Percentiles rank a stretch among this genome's conserved stretches.
phyloP scores from a whole-genome alignment of 306 rosid species.

The Vicia villosa region DNA sequence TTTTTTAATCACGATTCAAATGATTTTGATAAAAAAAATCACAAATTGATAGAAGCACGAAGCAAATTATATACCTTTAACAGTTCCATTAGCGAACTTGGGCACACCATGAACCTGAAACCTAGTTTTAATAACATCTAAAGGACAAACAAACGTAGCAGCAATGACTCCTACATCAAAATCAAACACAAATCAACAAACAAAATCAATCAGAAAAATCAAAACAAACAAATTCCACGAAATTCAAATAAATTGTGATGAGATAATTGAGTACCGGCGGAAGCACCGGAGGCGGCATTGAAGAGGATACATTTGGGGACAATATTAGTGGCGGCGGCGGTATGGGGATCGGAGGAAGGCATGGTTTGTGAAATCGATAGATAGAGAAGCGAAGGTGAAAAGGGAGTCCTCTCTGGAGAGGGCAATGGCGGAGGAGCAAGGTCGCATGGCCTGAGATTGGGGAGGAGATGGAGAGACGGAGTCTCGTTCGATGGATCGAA shows the following conservation, averaged over 20 bases:
- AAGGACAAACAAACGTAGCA: constrained; percentile 85
- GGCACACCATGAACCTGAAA: constrained; percentile 80
- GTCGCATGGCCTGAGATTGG: constrained; percentile 74
- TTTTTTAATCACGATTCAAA: no score
- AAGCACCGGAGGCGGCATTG: constrained; percentile 84
- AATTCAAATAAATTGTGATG: background rate
- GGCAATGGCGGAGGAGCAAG: constrained; percentile 58
- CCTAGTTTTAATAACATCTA: constrained; percentile 90
- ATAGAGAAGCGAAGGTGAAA: constrained; percentile 26
- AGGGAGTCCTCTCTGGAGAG: constrained; percentile 70
- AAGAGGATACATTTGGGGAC: constrained; percentile 60
- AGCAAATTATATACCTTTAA: constrained; percentile 45
- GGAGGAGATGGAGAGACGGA: constrained; percentile 1
- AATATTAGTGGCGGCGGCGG: constrained; percentile 48
- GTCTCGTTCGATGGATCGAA: constrained; percentile 3
- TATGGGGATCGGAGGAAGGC: constrained; percentile 53
- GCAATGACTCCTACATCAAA: constrained; percentile 67
- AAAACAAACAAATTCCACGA: background rate
- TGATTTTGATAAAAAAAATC: no score
- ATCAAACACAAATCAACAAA: background rate
- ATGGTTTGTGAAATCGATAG: constrained; percentile 37
- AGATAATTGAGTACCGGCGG: constrained; percentile 55
- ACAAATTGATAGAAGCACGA: no score
- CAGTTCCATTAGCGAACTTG: constrained; percentile 43
- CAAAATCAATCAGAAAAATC: no score